Evolutionary conservation across 371 early-diverging fungal species (phyloP).

Genomic region (Smittium culicis): DNA sequence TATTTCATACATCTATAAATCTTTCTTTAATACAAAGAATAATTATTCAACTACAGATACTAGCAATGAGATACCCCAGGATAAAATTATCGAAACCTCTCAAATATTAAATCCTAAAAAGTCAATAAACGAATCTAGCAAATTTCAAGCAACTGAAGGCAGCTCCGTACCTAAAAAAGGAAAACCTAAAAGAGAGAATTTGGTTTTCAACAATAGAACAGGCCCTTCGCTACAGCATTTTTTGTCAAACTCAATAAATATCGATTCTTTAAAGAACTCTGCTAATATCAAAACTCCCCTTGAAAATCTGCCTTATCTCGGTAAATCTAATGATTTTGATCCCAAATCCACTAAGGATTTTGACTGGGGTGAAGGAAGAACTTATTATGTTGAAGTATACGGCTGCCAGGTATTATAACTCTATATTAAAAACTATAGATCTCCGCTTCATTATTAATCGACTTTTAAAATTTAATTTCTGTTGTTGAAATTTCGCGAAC

Average conservation of each 20-base stretch:
- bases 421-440: background rate
- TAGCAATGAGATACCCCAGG: no score
- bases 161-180: background rate
- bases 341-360: slow-evolving; percentile 12
- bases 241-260: slow-evolving; percentile 24
- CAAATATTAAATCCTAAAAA: no score
- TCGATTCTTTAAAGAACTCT: slow-evolving; percentile 9
- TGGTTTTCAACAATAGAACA: slow-evolving; percentile 48
- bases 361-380: slow-evolving; percentile 33
- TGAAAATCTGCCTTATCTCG: slow-evolving; percentile 15
- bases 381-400: slow-evolving; percentile 54
- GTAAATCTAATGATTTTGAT: slow-evolving; percentile 3
- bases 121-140: no score
- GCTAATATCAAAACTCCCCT: slow-evolving; percentile 2
- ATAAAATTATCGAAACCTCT: no score
- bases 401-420: slow-evolving; percentile 53
- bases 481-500: slow-evolving; percentile 53
- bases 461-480: slow-evolving; percentile 14
- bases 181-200: background rate
- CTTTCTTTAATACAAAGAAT: no score
- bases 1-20: no score
- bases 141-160: background rate
- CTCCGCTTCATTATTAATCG: background rate
- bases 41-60: no score
- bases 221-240: slow-evolving; percentile 54